Evolutionary conservation across 2,329 filamentous ascomycete genomes (phyloP), one percentile per base, ranked within the genome.

Genomic region (Fusarium hostae): DNA sequence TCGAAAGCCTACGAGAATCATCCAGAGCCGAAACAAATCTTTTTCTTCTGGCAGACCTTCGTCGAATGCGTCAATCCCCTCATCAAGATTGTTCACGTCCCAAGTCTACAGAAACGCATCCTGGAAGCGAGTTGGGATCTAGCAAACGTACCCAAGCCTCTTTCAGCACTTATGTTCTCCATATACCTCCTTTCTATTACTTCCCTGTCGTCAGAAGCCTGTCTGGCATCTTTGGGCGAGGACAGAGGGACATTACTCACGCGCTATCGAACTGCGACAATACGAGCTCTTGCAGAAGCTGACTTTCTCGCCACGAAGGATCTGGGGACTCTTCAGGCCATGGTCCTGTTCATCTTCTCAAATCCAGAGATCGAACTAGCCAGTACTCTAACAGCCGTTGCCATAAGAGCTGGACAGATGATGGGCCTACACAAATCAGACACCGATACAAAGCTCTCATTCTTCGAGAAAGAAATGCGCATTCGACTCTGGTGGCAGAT

Each of bases 51-150:
- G 80, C 78, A 81, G n/a, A 63, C 65, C 0, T 81, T 80, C 37
- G 73, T 79, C 18, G 80, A 81, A 39, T 70, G 62, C 0, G 76
- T 80, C 34, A 79, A 81, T 16, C 80, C 79, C 0, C 61, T 81
- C 0, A 66, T 71, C 16, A 81, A 80, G 59, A 74, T 81, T 5
- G 37, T 80, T 0, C 80, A 81, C 39, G 73, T 79, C 2, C 79
- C 80, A 12, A 79, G 74, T 6, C 63, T 79, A 2, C 77, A 80
- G 16, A 76, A 78, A 20, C 73, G 75, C 16, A 71, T 81, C 6
- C 32, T 80, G 2, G 76, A 80, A 11, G 78, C 77, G 4, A 75
- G 64, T 10, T 80, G 78, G 77, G 71, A 79, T 18, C 47, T 66
- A 1, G 10, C 30, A 2, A 50, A 41, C 2, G 55, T 69, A 3